Base-by-base conservation (phyloP, 306 rosid species). In the Acacia crassicarpa region DNA sequence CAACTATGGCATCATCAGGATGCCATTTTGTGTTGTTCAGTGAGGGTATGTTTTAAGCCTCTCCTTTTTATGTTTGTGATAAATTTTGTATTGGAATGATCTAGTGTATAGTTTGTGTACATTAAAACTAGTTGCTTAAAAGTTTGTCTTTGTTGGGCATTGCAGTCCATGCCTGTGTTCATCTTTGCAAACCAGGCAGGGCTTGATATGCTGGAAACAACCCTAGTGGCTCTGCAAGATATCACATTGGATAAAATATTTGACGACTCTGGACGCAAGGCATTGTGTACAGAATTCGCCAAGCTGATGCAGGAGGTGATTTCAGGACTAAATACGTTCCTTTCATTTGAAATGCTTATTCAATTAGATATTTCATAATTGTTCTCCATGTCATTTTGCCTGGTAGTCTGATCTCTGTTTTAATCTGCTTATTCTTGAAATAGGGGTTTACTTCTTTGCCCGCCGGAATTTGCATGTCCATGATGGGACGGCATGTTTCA, bases 151-250 rank as follows among this genome's bases (percentile, higher is more conserved):
- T 9, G 13, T 25, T 23, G 76, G 78, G 38, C 43, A 3, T 82
- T 44, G 85, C 94, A 95, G 99, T 67, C 94, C 0, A 48, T 85
- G 84, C 99, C 98, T 0, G 92, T 95, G 75, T 95, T 95, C 84
- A 89, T 91, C 67, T 95, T 95, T 45, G 97, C 99, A 17, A 95
- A 95, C 89, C 96, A 95, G 84, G 90, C 98, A 3, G 99, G 99
- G 61, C 96, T 95, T 9, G 99, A 95, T 85, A 95, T 93, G 99
- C 83, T 95, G 83, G 99, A 95, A 79, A 95, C 99, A 23, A 93
- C 97, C 23, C 84, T 95, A 58, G 97, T 95, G 25, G 92, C 99
- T n/a, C 86, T 95, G 15, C 99, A 93, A 86, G 99, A 95, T 91
- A 89, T 95, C 84, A 86, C 98, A 43, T 85, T 95, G 82, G 98